Percentiles rank a stretch among this genome's conserved stretches.
Conservation (phyloP, 345 rosid genomes). For the Populus nigra region DNA sequence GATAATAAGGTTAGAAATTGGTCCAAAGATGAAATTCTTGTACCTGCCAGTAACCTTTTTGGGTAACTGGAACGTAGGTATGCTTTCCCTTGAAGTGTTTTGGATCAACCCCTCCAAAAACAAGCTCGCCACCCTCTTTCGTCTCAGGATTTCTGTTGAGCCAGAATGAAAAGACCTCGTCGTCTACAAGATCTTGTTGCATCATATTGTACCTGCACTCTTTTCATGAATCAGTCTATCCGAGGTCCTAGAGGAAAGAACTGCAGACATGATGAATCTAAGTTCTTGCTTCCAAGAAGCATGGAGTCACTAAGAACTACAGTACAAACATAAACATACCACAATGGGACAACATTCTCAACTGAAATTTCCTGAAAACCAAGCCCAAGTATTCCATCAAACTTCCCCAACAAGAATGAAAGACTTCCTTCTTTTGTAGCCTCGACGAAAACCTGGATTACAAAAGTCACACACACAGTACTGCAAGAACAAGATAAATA, state of each 20-base stretch:
- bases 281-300: not conserved
- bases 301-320: not conserved
- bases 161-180: conserved; percentile 76
- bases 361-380: conserved; percentile 77
- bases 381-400: conserved; percentile 80
- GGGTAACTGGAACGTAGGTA: conserved; percentile 62
- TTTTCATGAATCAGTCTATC: conserved; percentile 2
- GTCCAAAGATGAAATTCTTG: not conserved
- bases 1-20: not conserved
- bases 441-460: conserved; percentile 62
- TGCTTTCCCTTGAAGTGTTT: conserved; percentile 68
- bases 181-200: conserved; percentile 49
- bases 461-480: not conserved
- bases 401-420: conserved; percentile 52
- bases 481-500: not conserved
- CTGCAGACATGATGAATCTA: not conserved
- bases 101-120: conserved; percentile 73
- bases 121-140: conserved; percentile 67
- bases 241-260: not conserved
- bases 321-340: conserved; percentile 37
- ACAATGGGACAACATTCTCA: conserved; percentile 58
- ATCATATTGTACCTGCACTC: conserved; percentile 66
- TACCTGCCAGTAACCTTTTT: conserved; percentile 88
- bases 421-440: conserved; percentile 65
- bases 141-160: conserved; percentile 52